Evolutionary conservation across 495 filamentous ascomycete species (phyloP).

Genomic region (Penicillium diatomitis): DNA sequence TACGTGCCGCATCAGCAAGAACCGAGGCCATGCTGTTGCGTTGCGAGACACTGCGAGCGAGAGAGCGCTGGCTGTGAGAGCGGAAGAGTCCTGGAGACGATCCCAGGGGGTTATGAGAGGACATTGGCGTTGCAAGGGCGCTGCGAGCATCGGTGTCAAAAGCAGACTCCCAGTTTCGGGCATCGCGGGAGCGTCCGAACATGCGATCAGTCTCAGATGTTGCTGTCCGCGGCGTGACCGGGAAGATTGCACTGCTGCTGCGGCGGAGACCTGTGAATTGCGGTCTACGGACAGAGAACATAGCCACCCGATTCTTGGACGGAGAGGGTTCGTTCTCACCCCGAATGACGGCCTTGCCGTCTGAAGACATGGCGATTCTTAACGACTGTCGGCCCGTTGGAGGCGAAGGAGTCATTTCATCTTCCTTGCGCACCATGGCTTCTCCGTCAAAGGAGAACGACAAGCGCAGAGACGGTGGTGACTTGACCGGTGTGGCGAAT

Average conservation of each 20-base stretch:
- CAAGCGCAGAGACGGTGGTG: slow-evolving; percentile 43
- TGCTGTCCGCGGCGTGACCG: slow-evolving; percentile 22
- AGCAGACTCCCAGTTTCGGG: slow-evolving; percentile 76
- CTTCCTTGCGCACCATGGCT: slow-evolving; percentile 63
- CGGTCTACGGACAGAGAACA: slow-evolving; percentile 40
- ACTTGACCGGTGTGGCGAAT: slow-evolving; percentile 20
- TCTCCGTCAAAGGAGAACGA: slow-evolving; percentile 76
- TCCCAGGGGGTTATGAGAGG: slow-evolving; percentile 60
- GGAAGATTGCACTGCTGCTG: slow-evolving; percentile 49
- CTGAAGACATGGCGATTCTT: slow-evolving; percentile 41
- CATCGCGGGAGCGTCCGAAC: slow-evolving; percentile 70
- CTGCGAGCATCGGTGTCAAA: slow-evolving; percentile 65
- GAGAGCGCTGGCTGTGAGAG: slow-evolving; percentile 46
- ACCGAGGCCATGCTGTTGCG: slow-evolving; percentile 47
- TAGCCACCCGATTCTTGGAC: slow-evolving; percentile 44
- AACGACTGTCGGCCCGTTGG: slow-evolving; percentile 42
- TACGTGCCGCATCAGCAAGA: slow-evolving; percentile 37
- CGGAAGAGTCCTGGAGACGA: slow-evolving; percentile 63
- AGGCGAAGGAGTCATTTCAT: slow-evolving; percentile 60
- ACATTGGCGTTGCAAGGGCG: slow-evolving; percentile 62
- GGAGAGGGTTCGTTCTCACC: slow-evolving; percentile 38
- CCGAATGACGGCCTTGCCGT: slow-evolving; percentile 42
- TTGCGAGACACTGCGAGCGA: slow-evolving; percentile 26
- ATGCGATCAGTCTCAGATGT: slow-evolving; percentile 26
- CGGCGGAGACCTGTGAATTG: slow-evolving; percentile 50